Conservation (phyloP, 2,329 filamentous ascomycete genomes). For the Cytospora schulzeri region DNA sequence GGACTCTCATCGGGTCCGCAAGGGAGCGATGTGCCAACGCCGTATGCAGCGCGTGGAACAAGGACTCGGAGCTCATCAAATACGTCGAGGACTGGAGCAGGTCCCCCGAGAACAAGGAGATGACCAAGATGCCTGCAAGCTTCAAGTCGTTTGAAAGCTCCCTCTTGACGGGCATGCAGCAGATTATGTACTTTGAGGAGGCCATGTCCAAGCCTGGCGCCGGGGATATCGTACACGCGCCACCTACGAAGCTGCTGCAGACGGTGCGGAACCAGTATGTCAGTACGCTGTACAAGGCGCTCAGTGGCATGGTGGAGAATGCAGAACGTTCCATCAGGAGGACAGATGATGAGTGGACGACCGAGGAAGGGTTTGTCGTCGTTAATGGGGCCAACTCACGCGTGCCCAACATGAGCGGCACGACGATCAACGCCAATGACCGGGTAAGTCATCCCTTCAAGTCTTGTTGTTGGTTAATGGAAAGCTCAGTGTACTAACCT, state of each 20-base stretch:
- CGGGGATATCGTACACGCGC: conserved; percentile 79
- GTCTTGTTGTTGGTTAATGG: background rate
- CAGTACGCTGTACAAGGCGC: conserved; percentile 86
- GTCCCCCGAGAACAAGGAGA: conserved; percentile 76
- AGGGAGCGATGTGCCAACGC: conserved; percentile 85
- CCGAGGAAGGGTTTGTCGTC: conserved; percentile 47
- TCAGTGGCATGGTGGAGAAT: conserved; percentile 97
- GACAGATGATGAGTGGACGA: conserved; percentile 63
- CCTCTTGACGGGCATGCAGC: conserved; percentile 85
- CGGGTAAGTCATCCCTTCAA: conserved; percentile 54
- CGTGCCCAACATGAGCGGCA: conserved; percentile 41
- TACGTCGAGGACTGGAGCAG: conserved; percentile 92
- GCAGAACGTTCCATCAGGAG: conserved; percentile 75
- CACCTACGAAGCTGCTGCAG: conserved; percentile 83
- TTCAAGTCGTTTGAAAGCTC: conserved; percentile 86
- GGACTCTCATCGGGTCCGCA: conserved; percentile 72
- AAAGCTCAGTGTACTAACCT: conserved; percentile 24
- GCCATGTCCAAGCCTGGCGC: conserved; percentile 74
- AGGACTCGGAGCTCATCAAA: conserved; percentile 90
- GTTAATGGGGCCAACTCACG: conserved; percentile 35
- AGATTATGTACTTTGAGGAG: conserved; percentile 90
- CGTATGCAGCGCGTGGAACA: conserved; percentile 88
- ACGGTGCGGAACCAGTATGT: conserved; percentile 93
- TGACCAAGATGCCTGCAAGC: conserved; percentile 86
- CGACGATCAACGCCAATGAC: conserved; percentile 57